A percentile compares a stretch with the other conserved stretches of the same genome.
phyloP scores from a whole-genome alignment of 2,329 filamentous ascomycete genomes.

The Aschersonia sp. region DNA sequence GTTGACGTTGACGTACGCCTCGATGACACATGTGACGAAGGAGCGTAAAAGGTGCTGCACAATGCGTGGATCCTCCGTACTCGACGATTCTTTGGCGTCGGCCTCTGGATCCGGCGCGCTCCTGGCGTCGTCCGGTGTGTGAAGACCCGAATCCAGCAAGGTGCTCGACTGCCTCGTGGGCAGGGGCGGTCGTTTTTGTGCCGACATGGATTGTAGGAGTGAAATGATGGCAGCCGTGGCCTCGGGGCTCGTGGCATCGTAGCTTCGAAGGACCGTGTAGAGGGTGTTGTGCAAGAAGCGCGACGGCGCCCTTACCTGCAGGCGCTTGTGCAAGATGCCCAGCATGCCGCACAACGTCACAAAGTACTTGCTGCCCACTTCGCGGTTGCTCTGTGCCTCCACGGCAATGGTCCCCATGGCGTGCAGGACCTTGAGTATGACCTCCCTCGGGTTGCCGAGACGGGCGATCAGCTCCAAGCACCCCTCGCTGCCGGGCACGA shows the following conservation, averaged over 20 bases:
- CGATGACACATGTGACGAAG: conserved; percentile 64
- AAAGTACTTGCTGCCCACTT: conserved; percentile 34
- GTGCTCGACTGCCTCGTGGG: conserved; percentile 45
- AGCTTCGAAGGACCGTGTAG: conserved; percentile 54
- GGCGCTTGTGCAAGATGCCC: conserved; percentile 55
- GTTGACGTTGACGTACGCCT: conserved; percentile 54
- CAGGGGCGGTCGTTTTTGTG: conserved; percentile 48
- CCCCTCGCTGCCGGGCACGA: conserved; percentile 50
- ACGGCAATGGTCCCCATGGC: conserved; percentile 38
- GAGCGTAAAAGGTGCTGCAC: conserved; percentile 54
- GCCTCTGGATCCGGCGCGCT: conserved; percentile 50
- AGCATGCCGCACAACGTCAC: conserved; percentile 58
- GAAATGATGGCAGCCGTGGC: conserved; percentile 57
- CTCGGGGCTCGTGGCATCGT: conserved; percentile 47
- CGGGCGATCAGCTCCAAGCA: conserved; percentile 63
- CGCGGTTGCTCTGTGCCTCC: conserved; percentile 16
- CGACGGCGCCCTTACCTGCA: conserved; percentile 65
- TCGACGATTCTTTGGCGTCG: conserved; percentile 15
- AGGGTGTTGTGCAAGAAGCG: conserved; percentile 67
- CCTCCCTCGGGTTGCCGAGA: conserved; percentile 67
- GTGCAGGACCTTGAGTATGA: conserved; percentile 68
- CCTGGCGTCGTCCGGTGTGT: conserved; percentile 36
- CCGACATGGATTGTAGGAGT: conserved; percentile 54
- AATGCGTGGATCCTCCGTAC: conserved; percentile 44
- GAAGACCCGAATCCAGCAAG: conserved; percentile 38